Base-by-base conservation (phyloP, 208 protist species). In the Angomonas deanei region DNA sequence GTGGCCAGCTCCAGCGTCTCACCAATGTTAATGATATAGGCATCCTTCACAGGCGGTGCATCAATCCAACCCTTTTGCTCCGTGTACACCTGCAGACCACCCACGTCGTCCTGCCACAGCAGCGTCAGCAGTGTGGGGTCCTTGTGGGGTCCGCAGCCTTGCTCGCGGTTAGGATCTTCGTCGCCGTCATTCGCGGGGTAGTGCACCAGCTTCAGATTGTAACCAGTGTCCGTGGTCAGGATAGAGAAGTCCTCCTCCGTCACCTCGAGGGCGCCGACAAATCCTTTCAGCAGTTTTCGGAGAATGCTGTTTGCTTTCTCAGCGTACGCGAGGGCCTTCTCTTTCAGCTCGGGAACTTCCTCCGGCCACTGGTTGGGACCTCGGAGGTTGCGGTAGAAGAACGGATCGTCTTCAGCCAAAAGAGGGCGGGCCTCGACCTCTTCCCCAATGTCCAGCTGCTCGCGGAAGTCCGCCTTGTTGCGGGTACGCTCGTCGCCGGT, bases 1-100 rank as follows among this genome's bases (percentile, higher is more conserved):
- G 60, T 65, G 2, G 47, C 26, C 42, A 65, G 3, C 60, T 65
- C 60, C 11, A 65, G 48, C 10, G 47, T 42, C 60, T 65, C 60
- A 34, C 60, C 60, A 46, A 65, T 65, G 60, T 65, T 65, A 17
- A 65, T 46, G 2, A 65, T 30, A 33, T 32, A 65, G 3, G 60
- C n/a, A 19, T 56, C 47, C 47, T 65, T 47, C 23, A 65, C 38
- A 17, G 24, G 33, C 1, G 47, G 38, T 4, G 47, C 47, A 31
- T 65, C 60, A 31, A 65, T 56, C 60, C 60, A 65, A 32, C 48
- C 48, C 3, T 56, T 56, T 5, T 59, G 27, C 10, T 56, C 47
- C 30, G 60, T 65, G 17, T 53, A 15, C 26, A 65, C 60, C 30
- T 59, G 53, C 53, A 59, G 53, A 3, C 53, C 53, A 17, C 53